Evolutionary conservation across 1,139 yeast species (phyloP).

Genomic region (Kodamaea fungicola): DNA sequence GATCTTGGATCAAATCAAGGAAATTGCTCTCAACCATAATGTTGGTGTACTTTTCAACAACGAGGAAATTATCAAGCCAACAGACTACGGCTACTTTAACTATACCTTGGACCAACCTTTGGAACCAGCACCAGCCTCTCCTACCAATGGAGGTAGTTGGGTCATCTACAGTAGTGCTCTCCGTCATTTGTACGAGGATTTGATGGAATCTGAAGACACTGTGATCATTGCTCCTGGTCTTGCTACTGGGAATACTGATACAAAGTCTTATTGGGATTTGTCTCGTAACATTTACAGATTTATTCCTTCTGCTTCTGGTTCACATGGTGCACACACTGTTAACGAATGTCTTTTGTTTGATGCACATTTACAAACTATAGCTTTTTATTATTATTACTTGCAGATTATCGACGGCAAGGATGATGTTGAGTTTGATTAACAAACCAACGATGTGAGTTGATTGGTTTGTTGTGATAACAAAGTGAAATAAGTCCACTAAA

Average conservation of each 20-base stretch:
- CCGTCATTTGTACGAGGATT: conserved; percentile 52
- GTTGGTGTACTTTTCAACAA: conserved; percentile 45
- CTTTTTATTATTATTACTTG: conserved; percentile 37
- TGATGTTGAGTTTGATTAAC: conserved; percentile 11
- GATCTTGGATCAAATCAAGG: conserved; percentile 31
- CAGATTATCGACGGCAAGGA: conserved; percentile 27
- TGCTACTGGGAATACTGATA: conserved; percentile 41
- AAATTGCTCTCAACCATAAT: conserved; percentile 42
- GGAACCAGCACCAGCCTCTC: conserved; percentile 62
- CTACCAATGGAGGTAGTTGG: conserved; percentile 49
- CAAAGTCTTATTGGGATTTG: conserved; percentile 40
- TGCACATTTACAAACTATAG: conserved; percentile 22
- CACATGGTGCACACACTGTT: conserved; percentile 28
- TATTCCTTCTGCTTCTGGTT: conserved; percentile 25
- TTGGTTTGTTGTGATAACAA: too few relatives aligned
- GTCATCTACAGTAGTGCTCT: conserved; percentile 53
- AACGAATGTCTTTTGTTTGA: conserved; percentile 30
- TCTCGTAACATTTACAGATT: conserved; percentile 37
- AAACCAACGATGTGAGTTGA: too few relatives aligned
- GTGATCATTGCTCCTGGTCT: conserved; percentile 31
- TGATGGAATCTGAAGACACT: conserved; percentile 24
- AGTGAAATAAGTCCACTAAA: too few relatives aligned
- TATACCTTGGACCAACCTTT: conserved; percentile 32
- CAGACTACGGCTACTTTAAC: conserved; percentile 45
- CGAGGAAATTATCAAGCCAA: conserved; percentile 24